Evolutionary conservation across 495 filamentous ascomycete species (phyloP).

Genomic region (Penicillium salamii): DNA sequence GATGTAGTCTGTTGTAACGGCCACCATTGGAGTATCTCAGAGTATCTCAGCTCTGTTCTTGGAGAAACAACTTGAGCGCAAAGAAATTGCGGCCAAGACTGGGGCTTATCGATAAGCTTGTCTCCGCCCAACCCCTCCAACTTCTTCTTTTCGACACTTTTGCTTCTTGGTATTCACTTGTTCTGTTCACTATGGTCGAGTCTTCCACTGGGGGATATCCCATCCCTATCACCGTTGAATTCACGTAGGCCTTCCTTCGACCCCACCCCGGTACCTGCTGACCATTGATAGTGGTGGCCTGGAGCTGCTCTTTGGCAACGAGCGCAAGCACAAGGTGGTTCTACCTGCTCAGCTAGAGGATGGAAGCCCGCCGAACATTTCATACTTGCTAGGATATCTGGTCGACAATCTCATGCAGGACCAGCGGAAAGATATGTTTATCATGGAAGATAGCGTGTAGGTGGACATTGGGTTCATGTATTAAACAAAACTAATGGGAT

Average conservation of each 20-base stretch:
- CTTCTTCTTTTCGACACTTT: neutral
- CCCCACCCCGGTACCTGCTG: no score
- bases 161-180: conserved; percentile 1
- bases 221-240: conserved; percentile 65
- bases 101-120: conserved; percentile 46
- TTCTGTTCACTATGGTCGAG: conserved; percentile 7
- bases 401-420: conserved; percentile 83
- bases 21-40: conserved; percentile 35
- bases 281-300: conserved; percentile 70
- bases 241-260: conserved; percentile 52
- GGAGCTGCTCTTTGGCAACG: conserved; percentile 89
- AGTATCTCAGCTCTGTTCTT: neutral
- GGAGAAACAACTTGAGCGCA: conserved; percentile 13
- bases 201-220: conserved; percentile 8
- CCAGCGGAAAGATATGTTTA: conserved; percentile 81
- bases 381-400: conserved; percentile 76
- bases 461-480: conserved; percentile 22
- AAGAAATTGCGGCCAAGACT: conserved; percentile 17
- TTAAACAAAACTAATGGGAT: conserved; percentile 2
- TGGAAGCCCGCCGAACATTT: conserved; percentile 62
- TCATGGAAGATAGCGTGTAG: conserved; percentile 84
- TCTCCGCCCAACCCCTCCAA: conserved; percentile 20
- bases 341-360: conserved; percentile 61
- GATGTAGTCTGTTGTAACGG: conserved; percentile 59
- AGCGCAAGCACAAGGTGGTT: conserved; percentile 65